These are phyloP conservation scores for Pseudoturritis turrita DNA, from an alignment of 345 rosid genomes.

Conservation along the genomic window DNA sequence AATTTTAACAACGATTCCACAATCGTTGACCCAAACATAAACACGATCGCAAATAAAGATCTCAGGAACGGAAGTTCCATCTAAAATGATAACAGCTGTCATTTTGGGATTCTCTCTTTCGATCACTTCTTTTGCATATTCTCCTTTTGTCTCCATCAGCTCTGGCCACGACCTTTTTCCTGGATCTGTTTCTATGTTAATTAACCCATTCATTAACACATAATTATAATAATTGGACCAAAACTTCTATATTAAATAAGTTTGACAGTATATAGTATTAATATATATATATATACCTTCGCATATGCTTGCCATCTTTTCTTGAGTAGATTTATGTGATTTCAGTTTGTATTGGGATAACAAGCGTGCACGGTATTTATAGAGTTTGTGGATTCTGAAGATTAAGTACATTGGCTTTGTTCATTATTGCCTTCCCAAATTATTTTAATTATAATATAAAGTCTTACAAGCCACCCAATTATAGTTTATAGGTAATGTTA, in stretches of 20 bases:
- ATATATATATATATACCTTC: conserved; percentile 5
- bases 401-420: not conserved
- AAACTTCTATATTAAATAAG: too few relatives aligned
- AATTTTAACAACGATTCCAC: conserved; percentile 11
- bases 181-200: conserved; percentile 19
- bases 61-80: not conserved
- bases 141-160: conserved; percentile 10
- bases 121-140: conserved; percentile 26
- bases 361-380: not conserved
- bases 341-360: not conserved
- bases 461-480: not conserved
- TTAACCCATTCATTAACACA: too few relatives aligned
- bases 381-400: conserved; percentile 1
- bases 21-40: conserved; percentile 16
- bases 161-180: conserved; percentile 26
- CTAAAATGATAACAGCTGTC: conserved; percentile 8
- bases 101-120: conserved; percentile 26
- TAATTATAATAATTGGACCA: not conserved
- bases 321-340: not conserved
- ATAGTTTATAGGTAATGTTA: not conserved
- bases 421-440: not conserved
- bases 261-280: too few relatives aligned
- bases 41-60: conserved; percentile 12
- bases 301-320: conserved; percentile 8
- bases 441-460: not conserved